Evolutionary conservation across 2,329 filamentous ascomycete genomes (phyloP).

Genomic region (Colletotrichum eleusines): DNA sequence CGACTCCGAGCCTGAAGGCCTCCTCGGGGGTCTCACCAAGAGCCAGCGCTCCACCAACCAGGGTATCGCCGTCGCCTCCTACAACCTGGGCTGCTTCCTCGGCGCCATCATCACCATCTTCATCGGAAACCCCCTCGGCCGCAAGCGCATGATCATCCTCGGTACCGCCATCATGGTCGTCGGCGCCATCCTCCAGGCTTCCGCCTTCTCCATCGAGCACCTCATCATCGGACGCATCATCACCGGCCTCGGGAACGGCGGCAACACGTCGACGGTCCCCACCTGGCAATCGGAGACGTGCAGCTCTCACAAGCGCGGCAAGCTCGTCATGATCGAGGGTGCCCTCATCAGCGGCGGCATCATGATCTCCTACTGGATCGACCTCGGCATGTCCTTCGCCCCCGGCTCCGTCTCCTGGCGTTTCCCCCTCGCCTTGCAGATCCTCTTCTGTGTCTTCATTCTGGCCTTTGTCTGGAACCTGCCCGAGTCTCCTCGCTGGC

Average conservation of each 20-base stretch:
- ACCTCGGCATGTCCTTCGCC: constrained; percentile 67
- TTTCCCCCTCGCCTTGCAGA: constrained; percentile 70
- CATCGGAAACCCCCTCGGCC: constrained; percentile 55
- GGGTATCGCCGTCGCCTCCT: constrained; percentile 66
- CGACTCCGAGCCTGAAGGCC: constrained; percentile 44
- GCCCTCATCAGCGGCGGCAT: constrained; percentile 69
- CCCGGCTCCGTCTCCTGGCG: constrained; percentile 66
- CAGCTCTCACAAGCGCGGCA: constrained; percentile 68
- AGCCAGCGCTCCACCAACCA: constrained; percentile 64
- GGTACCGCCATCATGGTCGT: constrained; percentile 59
- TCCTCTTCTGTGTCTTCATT: constrained; percentile 70
- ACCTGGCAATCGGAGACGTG: constrained; percentile 73
- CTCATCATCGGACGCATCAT: constrained; percentile 67
- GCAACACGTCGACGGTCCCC: constrained; percentile 61
- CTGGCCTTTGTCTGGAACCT: constrained; percentile 64
- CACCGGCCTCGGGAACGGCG: constrained; percentile 53
- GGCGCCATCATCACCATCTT: constrained; percentile 56
- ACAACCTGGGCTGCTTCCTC: constrained; percentile 70
- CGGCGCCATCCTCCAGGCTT: constrained; percentile 59
- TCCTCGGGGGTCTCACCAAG: constrained; percentile 48
- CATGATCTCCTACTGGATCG: constrained; percentile 71
- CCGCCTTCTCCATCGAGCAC: constrained; percentile 61
- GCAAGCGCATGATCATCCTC: constrained; percentile 56
- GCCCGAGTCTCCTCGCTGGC: constrained; percentile 66
- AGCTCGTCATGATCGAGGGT: constrained; percentile 71